Base-by-base conservation (phyloP, 2,329 filamentous ascomycete species). In the Alternaria ventricosa region DNA sequence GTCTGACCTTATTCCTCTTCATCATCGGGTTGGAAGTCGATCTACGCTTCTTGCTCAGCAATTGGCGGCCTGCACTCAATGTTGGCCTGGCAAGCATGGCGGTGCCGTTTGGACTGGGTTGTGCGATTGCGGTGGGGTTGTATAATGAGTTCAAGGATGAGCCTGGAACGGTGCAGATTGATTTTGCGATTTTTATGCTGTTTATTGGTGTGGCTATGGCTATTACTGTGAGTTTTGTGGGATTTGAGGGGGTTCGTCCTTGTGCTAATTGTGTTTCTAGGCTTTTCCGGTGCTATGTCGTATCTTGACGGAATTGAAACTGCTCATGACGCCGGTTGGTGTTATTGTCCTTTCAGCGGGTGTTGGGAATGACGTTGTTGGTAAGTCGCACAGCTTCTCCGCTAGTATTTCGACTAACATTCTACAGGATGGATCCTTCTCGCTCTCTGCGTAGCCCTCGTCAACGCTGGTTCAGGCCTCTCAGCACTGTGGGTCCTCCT, bases 191-290 rank as follows among this genome's bases (percentile, higher is more conserved):
- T 2, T 91, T 87, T 69, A 84, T 89, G 79, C 84, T 94, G 23
- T 98, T 98, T 77, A 92, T 97, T 68, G 95, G 94, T 79, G 94
- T 97, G 57, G 95, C 95, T 0, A 90, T 97, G 80, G 92, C 94
- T 27, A 98, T 98, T 71, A 97, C 95, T 1, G 93, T 88, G 78
- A 70, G 83, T 72, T 1, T 8, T 18, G 10, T 0, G n/a, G 8
- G 8, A 22, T 6, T 9, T 6, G 4, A 5, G 13, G n/a, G 3
- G 4, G 15, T 15, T 22, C 33, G 18, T 30, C 44, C 45, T 70
- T 74, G 75, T 41, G 36, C 55, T 63, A 7, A 43, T 6, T 6
- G 3, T 15, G 6, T 15, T 5, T 18, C 15, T 51, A 88, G 86
- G 89, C 89, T 13, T 91, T 98, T 72, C 95, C 95, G 0, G 95